These are phyloP conservation scores for Cryptococcus floricola DNA, from an alignment of 1,284 basidiomycete genomes.

Conservation along the genomic window DNA sequence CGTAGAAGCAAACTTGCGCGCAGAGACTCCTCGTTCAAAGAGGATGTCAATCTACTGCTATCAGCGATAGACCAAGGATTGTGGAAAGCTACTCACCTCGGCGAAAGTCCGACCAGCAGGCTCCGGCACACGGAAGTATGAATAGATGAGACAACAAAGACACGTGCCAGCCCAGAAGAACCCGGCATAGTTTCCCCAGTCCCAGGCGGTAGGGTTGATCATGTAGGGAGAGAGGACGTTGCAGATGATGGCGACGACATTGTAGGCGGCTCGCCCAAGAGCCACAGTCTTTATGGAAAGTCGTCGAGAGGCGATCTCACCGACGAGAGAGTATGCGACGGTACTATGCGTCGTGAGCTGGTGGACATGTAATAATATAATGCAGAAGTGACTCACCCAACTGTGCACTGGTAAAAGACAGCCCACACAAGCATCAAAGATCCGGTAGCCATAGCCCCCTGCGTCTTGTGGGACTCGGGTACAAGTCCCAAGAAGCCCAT, in stretches of 20 bases:
- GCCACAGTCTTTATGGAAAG: slow-evolving; percentile 55
- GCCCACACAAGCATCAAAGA: slow-evolving; percentile 51
- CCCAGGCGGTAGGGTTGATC: slow-evolving; percentile 51
- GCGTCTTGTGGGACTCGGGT: slow-evolving; percentile 22
- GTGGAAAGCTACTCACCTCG: slow-evolving; percentile 25
- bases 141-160: slow-evolving; percentile 46
- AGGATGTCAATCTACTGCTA: slow-evolving; percentile 43
- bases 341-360: slow-evolving; percentile 19
- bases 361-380: not conserved
- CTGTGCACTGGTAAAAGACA: slow-evolving; percentile 43
- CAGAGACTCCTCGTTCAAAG: slow-evolving; percentile 44
- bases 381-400: slow-evolving; percentile 36
- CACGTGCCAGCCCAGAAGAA: slow-evolving; percentile 45
- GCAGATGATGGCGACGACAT: slow-evolving; percentile 49
- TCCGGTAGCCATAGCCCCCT: slow-evolving; percentile 47
- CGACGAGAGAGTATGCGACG: slow-evolving; percentile 49
- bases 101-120: slow-evolving; percentile 49
- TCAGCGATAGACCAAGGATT: not conserved
- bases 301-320: slow-evolving; percentile 52
- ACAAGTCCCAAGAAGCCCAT: slow-evolving; percentile 53
- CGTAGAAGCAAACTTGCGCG: slow-evolving; percentile 24
- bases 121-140: slow-evolving; percentile 49
- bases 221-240: slow-evolving; percentile 51
- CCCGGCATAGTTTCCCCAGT: slow-evolving; percentile 47
- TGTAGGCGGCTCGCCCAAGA: slow-evolving; percentile 50